A percentile compares a stretch with the other conserved stretches of the same genome.
phyloP scores from a whole-genome alignment of 108 stramenopile genomes.

The Pseudonitzschia pungens region DNA sequence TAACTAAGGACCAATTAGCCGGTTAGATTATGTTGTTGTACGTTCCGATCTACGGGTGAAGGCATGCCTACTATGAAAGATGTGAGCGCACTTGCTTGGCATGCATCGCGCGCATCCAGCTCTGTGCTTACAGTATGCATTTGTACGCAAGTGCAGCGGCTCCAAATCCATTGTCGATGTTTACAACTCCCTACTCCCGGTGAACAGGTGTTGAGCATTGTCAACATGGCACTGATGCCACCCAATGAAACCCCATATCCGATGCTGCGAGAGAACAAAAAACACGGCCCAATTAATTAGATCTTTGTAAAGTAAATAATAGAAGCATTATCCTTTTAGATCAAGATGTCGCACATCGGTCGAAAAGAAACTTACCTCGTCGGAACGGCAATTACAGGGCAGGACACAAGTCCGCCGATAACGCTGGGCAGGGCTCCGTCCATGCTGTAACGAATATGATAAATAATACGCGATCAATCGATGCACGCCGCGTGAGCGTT shows the following conservation, averaged over 20 bases:
- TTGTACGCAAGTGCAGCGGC: slow-evolving; percentile 93
- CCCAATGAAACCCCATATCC: slow-evolving; percentile 93
- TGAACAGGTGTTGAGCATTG: slow-evolving; percentile 95
- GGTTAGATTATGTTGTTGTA: not conserved
- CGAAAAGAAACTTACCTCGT: slow-evolving; percentile 62
- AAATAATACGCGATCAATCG: not conserved
- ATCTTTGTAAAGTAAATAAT: not conserved
- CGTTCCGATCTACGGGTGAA: not conserved
- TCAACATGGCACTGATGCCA: slow-evolving; percentile 89
- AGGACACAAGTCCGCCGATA: slow-evolving; percentile 89
- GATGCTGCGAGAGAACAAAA: slow-evolving; percentile 31
- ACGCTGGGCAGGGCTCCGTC: slow-evolving; percentile 96
- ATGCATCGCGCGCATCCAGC: not conserved
- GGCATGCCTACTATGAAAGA: not conserved
- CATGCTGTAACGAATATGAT: slow-evolving; percentile 38
- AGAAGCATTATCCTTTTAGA: slow-evolving; percentile 6
- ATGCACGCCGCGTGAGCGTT: no score
- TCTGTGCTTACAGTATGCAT: slow-evolving; percentile 21
- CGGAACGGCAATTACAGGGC: slow-evolving; percentile 93
- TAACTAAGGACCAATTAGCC: not conserved
- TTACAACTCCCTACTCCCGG: slow-evolving; percentile 95
- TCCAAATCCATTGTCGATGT: slow-evolving; percentile 97
- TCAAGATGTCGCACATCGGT: no score
- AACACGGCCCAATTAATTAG: not conserved
- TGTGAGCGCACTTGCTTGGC: not conserved